Base-by-base conservation (phyloP, 2,329 filamentous ascomycete species). In the Microcyclosporella mali region DNA sequence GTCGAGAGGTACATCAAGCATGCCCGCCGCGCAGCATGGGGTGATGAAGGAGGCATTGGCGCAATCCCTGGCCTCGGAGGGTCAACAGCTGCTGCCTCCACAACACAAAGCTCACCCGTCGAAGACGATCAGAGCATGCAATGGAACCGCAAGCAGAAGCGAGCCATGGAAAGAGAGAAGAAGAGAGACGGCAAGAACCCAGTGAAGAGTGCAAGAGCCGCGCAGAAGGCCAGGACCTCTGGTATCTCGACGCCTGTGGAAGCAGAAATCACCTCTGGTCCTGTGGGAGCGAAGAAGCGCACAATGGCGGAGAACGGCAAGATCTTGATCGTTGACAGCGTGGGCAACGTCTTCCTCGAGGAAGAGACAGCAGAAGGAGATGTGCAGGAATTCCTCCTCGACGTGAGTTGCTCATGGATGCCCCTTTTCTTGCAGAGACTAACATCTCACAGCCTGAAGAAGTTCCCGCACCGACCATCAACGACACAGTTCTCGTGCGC, bases 301-400 rank as follows among this genome's bases (percentile, higher is more conserved):
- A 87, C 97, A 12, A 79, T 89, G 18, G 90, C 89, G 2, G 85
- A 95, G 72, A 98, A 98, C 58, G 92, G 92, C 54, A 98, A 97
- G 72, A 75, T 94, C 1, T 72, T 98, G 29, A 83, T 98, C 43
- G 92, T 98, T 3, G 90, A 98, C 66, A 87, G 86, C 1, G 72
- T 84, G 8, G 92, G 92, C 19, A 88, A 95, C 56, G 92, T 98
- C 10, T 98, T 87, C 61, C 73, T 98, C n/a, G 89, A 97, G 66
- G 86, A 94, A 61, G 78, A 87, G 57, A 87, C 88, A 39, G 88
- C 89, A 54, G 87, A 95, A 17, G 92, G 92, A 40, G 80, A 85
- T 42, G 77, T 80, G 25, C 78, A 85, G 54, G 87, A 95, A 62
- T 94, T 83, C 61, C 70, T 95, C 51, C 80, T 98, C 47, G 90